Evolutionary conservation across 1,284 basidiomycete genomes (phyloP), one percentile per base, ranked within the genome.

Genomic region (Sphagnurus paluster): DNA sequence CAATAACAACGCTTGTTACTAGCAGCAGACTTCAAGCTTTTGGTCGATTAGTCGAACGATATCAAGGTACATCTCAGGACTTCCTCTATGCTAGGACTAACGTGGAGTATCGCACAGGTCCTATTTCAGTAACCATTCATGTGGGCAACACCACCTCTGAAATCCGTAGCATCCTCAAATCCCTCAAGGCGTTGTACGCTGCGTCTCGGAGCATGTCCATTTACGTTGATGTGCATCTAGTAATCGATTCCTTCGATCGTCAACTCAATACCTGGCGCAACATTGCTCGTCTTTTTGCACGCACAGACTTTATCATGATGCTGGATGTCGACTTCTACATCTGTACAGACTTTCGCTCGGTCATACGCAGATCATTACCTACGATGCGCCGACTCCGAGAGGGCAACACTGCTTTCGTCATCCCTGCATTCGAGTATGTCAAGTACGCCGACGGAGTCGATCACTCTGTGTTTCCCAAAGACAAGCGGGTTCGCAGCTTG

Each of bases 241-340:
- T 94, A 25, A 75, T 94, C 56, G 90, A 92, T 46, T 77, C 82
- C 2, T 90, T 89, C 57, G 83, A 87, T 50, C 76, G 89, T 3
- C 81, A 91, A 60, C 86, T 93, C 71, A 93, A 93, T 65, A 82
- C 87, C 30, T 93, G 90, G 87, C 76, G 91, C 32, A 93, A 93
- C 61, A 77, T 83, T 26, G 90, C 90, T 9, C 79, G 90, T 33
- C 71, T 90, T 43, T 89, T 90, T 58, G 84, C 89, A 1, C 76
- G 88, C 10, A 91, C 90, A 4, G 78, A 86, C 52, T 90, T 80
- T 56, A 79, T 92, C 42, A 88, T 93, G 83, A 89, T 92, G 83
- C 79, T 93, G 43, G 90, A 93, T 63, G 84, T 92, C 50, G 90
- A 93, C 62, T 93, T 93, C 63, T 84, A 79, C 30, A 66, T 89